A percentile compares a stretch with the other conserved stretches of the same genome.
phyloP scores from a whole-genome alignment of 2,329 filamentous ascomycete species.

The Apiospora saccharicola region DNA sequence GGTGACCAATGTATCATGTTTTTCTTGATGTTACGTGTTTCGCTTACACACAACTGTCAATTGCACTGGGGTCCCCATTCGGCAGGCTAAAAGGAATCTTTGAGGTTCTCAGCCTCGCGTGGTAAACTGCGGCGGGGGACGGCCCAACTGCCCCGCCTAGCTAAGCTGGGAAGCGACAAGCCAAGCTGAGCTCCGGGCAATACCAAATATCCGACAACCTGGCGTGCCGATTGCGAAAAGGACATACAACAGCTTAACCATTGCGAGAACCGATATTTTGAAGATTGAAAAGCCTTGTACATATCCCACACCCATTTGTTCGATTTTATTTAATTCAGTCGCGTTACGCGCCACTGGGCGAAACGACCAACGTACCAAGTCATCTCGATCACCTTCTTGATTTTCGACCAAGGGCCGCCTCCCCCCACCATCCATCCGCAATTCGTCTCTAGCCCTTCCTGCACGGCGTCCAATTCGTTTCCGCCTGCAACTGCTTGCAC shows the following conservation, averaged over 20 bases:
- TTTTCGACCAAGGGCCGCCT: neutral
- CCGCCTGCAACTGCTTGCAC: constrained; percentile 3
- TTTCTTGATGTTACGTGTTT: neutral
- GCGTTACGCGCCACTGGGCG: neutral
- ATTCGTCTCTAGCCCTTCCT: constrained; percentile 6
- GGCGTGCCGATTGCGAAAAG: neutral
- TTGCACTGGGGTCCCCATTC: neutral
- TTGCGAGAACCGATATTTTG: neutral
- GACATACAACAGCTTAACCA: neutral
- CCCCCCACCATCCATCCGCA: constrained; percentile 9
- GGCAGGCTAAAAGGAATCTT: neutral
- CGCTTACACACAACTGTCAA: neutral
- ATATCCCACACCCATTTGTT: neutral
- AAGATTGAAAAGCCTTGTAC: neutral
- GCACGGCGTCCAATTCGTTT: constrained; percentile 16
- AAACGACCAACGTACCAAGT: neutral
- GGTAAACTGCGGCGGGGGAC: neutral
- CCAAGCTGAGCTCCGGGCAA: neutral
- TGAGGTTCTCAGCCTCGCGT: neutral
- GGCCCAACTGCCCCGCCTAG: neutral
- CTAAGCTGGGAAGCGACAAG: neutral
- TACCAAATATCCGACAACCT: neutral
- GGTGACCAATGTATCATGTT: neutral
- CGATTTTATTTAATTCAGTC: no score
- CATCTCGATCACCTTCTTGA: neutral